Conservation (phyloP, 257 asterid species). For the Eustoma russellianum region DNA sequence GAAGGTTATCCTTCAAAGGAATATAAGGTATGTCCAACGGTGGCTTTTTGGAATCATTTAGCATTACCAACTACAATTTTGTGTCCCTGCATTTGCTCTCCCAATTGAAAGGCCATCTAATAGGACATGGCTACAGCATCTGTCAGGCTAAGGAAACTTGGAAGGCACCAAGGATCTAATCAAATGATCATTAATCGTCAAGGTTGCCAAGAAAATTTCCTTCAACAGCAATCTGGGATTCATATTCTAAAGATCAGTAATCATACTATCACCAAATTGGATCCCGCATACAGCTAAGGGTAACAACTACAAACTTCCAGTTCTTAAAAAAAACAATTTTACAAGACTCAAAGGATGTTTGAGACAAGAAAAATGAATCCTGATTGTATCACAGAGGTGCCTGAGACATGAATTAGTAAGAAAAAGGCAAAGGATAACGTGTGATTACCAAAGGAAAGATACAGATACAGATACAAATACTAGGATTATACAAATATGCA, state of each 20-base stretch:
- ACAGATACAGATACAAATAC: background rate
- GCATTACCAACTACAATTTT: slow-evolving; percentile 15
- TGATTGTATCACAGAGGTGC: background rate
- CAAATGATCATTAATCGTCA: slow-evolving; percentile 44
- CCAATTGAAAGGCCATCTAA: slow-evolving; percentile 32
- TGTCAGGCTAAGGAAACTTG: slow-evolving; percentile 39
- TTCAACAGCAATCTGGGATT: slow-evolving; percentile 55
- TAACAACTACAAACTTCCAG: slow-evolving; percentile 1
- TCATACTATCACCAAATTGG: slow-evolving; percentile 29
- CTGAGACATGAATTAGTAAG: background rate
- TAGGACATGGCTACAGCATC: slow-evolving; percentile 30
- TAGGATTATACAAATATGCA: no score
- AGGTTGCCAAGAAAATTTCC: slow-evolving; percentile 39
- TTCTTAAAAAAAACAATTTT: background rate
- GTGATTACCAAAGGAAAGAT: no score
- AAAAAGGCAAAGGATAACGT: no score
- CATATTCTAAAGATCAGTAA: slow-evolving; percentile 41
- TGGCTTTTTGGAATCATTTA: slow-evolving; percentile 17
- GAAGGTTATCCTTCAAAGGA: slow-evolving; percentile 15
- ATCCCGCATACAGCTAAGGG: slow-evolving; percentile 21
- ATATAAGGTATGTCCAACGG: slow-evolving; percentile 19
- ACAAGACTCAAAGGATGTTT: background rate
- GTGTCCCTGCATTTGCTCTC: slow-evolving; percentile 22
- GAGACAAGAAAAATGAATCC: background rate
- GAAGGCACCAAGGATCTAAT: slow-evolving; percentile 36